These are phyloP conservation scores for Xerocomellus amylosporus DNA, from an alignment of 768 basidiomycete genomes.

Conservation along the genomic window DNA sequence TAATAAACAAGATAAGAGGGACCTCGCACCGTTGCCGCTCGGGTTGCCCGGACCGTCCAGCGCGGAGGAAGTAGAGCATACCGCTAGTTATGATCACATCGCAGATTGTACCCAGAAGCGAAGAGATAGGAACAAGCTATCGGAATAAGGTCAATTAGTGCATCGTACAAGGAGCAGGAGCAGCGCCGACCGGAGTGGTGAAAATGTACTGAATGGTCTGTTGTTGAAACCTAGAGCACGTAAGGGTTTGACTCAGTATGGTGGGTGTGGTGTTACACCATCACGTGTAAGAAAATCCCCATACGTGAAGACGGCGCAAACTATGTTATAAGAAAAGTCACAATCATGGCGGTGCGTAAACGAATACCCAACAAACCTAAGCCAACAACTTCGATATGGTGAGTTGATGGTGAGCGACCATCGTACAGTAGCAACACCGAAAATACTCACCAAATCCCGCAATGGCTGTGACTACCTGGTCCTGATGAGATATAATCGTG, in stretches of 20 bases:
- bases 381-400: conserved; percentile 1
- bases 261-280: not conserved
- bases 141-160: not conserved
- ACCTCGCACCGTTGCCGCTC: not conserved
- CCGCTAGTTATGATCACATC: conserved; percentile 1
- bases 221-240: not conserved
- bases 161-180: not conserved
- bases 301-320: not conserved
- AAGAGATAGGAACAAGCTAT: conserved; percentile 1
- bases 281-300: not conserved
- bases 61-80: conserved; percentile 4
- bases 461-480: not conserved
- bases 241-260: not conserved
- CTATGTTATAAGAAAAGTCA: not conserved
- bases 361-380: not conserved
- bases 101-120: not conserved
- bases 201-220: not conserved
- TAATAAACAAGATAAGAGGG: not conserved
- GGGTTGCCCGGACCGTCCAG: not conserved
- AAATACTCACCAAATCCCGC: not conserved
- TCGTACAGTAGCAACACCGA: not conserved
- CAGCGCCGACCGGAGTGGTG: conserved; percentile 1
- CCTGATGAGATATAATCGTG: not conserved
- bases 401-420: not conserved
- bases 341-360: not conserved